Evolutionary conservation across 768 basidiomycete genomes (phyloP).

Genomic region (Suillus bovinus): DNA sequence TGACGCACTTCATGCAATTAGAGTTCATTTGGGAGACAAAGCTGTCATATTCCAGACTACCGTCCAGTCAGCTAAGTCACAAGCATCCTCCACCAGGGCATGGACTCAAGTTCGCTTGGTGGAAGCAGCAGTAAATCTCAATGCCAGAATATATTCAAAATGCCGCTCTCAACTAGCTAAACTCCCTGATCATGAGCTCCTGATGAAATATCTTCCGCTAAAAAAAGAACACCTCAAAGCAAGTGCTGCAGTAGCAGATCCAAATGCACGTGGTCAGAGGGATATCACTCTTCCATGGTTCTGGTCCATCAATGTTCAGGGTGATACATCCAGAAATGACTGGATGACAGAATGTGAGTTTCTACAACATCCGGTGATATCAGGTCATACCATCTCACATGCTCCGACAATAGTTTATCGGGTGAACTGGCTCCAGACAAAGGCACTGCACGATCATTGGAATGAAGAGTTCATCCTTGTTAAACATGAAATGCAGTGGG

Average conservation of each 20-base stretch:
- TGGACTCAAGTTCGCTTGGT: too few relatives aligned
- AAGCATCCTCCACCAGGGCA: too few relatives aligned
- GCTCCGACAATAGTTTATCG: slow-evolving; percentile 2
- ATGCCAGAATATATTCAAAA: too few relatives aligned
- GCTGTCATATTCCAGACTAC: too few relatives aligned
- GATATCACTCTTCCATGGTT: slow-evolving; percentile 9
- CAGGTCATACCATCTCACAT: not conserved
- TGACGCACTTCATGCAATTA: too few relatives aligned
- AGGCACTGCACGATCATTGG: slow-evolving; percentile 3
- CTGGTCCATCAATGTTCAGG: slow-evolving; percentile 9
- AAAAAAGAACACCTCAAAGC: slow-evolving; percentile 6
- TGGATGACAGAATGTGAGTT: slow-evolving; percentile 13
- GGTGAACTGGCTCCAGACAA: slow-evolving; percentile 11
- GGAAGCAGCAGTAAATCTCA: too few relatives aligned
- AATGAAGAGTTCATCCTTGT: slow-evolving; percentile 6
- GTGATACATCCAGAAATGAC: slow-evolving; percentile 1
- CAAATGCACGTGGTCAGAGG: slow-evolving; percentile 4
- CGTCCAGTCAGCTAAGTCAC: too few relatives aligned
- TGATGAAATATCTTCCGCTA: not conserved
- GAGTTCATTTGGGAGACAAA: too few relatives aligned
- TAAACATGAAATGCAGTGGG: not conserved
- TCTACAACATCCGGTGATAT: not conserved
- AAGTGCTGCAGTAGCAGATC: not conserved
- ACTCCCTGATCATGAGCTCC: not conserved
- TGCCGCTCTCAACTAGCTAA: too few relatives aligned